These are phyloP conservation scores for Phytophthora boehmeriae DNA, from an alignment of 352 stramenopile species.

Conservation along the genomic window DNA sequence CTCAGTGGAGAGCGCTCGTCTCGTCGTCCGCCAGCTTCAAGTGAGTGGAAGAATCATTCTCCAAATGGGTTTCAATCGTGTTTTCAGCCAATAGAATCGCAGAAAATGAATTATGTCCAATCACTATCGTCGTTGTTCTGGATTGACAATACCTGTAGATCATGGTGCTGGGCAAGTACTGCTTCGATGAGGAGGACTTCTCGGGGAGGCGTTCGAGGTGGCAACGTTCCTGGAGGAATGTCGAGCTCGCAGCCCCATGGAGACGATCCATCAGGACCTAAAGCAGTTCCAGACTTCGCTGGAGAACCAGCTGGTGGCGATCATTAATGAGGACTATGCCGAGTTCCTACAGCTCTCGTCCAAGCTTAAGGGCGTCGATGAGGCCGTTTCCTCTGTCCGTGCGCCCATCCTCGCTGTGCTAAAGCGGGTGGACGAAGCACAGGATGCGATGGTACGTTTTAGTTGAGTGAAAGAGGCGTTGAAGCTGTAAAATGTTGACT, in stretches of 20 bases:
- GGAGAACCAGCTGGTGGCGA: constrained; percentile 89
- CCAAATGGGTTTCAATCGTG: neutral
- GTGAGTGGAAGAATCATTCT: constrained; percentile 27
- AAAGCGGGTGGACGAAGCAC: constrained; percentile 77
- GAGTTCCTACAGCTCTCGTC: constrained; percentile 91
- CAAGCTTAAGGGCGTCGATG: constrained; percentile 86
- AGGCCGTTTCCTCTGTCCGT: constrained; percentile 81
- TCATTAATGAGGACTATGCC: constrained; percentile 91
- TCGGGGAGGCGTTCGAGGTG: constrained; percentile 74
- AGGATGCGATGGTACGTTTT: constrained; percentile 57
- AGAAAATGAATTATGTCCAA: too few relatives aligned
- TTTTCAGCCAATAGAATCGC: too few relatives aligned
- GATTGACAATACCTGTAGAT: neutral
- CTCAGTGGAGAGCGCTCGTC: constrained; percentile 3
- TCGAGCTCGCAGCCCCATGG: constrained; percentile 75
- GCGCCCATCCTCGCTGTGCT: constrained; percentile 75
- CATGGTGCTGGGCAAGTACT: constrained; percentile 67
- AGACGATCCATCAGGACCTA: constrained; percentile 85
- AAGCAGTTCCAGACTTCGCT: constrained; percentile 85
- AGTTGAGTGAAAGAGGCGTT: neutral
- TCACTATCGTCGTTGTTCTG: too few relatives aligned
- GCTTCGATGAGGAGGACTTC: constrained; percentile 86
- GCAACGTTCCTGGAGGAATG: constrained; percentile 79
- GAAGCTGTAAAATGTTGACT: neutral
- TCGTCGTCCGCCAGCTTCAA: constrained; percentile 23